phyloP scores from a whole-genome alignment of 2,329 filamentous ascomycete species.

The Nemania abortiva region DNA sequence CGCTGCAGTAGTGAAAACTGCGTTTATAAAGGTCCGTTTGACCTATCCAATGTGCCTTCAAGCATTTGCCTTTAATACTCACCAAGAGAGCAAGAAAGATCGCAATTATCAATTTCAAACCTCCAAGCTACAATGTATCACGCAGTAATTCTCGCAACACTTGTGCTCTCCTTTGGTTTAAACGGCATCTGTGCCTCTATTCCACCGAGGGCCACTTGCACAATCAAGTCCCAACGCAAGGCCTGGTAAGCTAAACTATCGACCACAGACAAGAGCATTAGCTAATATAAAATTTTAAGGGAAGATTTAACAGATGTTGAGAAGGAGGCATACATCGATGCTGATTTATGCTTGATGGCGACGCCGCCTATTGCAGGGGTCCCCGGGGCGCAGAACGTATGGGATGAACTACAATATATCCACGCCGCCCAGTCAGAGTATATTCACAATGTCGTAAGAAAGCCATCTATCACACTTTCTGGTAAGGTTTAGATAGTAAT shows the following conservation, averaged over 20 bases:
- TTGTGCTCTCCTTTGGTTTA: background rate
- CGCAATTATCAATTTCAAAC: background rate
- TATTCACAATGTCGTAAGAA: constrained; percentile 22
- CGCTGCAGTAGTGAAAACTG: background rate
- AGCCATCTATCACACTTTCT: background rate
- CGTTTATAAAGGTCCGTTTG: background rate
- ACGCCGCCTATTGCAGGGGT: constrained; percentile 10
- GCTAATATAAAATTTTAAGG: constrained; percentile 2
- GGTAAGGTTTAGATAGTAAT: background rate
- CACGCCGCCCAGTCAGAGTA: constrained; percentile 23
- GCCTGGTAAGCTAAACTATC: constrained; percentile 11
- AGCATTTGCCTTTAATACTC: background rate
- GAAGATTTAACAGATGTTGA: constrained; percentile 11
- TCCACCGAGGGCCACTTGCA: background rate
- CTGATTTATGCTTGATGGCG: constrained; percentile 26
- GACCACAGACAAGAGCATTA: background rate
- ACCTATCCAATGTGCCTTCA: background rate
- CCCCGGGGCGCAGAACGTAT: constrained; percentile 6
- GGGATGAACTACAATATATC: constrained; percentile 27
- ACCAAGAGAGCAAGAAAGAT: background rate
- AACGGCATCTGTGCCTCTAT: constrained; percentile 1
- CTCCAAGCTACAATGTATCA: background rate
- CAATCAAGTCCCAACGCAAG: constrained; percentile 25
- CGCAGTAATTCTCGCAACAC: background rate
- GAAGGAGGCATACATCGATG: constrained; percentile 26